phyloP scores from a whole-genome alignment of 805 yeast genomes.

The Candida ortonii region DNA sequence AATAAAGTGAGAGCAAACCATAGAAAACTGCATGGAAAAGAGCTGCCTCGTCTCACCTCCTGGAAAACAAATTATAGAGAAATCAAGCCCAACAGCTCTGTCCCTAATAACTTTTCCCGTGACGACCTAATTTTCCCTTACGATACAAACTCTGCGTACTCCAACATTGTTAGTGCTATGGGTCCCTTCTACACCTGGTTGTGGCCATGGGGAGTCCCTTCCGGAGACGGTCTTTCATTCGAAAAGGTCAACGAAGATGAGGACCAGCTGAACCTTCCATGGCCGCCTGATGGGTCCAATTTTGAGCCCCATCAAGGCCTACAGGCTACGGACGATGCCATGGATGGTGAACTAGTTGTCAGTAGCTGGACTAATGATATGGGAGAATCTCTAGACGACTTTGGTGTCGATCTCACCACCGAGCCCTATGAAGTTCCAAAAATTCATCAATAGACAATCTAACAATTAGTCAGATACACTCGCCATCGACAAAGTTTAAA shows the following conservation, averaged over 20 bases:
- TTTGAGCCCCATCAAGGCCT: constrained; percentile 16
- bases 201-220: constrained; percentile 67
- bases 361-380: constrained; percentile 63
- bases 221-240: constrained; percentile 58
- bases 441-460: too few relatives aligned
- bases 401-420: constrained; percentile 79
- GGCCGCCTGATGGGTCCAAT: constrained; percentile 89
- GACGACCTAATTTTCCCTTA: constrained; percentile 83
- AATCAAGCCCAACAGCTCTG: constrained; percentile 14
- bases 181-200: constrained; percentile 70
- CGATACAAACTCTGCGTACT: constrained; percentile 56
- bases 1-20: constrained; percentile 44
- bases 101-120: constrained; percentile 41
- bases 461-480: constrained; percentile 3
- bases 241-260: constrained; percentile 53
- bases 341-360: constrained; percentile 13
- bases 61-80: constrained; percentile 38
- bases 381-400: constrained; percentile 84
- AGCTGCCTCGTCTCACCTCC: constrained; percentile 44
- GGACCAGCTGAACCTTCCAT: constrained; percentile 68
- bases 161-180: constrained; percentile 49
- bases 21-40: constrained; percentile 33
- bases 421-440: constrained; percentile 35
- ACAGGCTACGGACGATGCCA: constrained; percentile 1
- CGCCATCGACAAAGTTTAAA: too few relatives aligned